Base-by-base conservation (phyloP, 345 rosid genomes). In the Ricinus communis region DNA sequence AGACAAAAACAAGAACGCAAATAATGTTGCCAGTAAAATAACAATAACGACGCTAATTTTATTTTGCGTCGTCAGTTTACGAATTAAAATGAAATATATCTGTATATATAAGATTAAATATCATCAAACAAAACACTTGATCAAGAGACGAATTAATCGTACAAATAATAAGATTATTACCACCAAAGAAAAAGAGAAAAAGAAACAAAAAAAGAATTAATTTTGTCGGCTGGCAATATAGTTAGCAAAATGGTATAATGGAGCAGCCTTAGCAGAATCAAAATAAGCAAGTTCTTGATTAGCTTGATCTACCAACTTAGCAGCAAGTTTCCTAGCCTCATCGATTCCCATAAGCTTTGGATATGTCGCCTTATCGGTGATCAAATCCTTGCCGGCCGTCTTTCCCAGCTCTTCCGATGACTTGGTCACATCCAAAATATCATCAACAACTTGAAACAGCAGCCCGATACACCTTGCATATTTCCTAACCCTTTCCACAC, bases 271-370 rank as follows among this genome's bases (percentile, higher is more conserved):
- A 1, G 52, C 65, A 24, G 72, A 45, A 21, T 81, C 81, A 56
- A 81, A 83, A 9, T 19, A 55, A 6, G 71, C 56, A n/a, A 83
- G 81, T 45, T 79, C 77, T 43, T 68, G 50, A 28, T 40, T 68
- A 49, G 84, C 87, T 60, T 83, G 65, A 70, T 28, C 62, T 45
- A 71, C 71, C 75, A 83, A 56, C 16, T 60, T 65, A 0, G 27
- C 40, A 0, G 83, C 85, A 50, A 78, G 69, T 28, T 66, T 73
- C 66, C 36, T 74, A 7, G 87, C 81, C 38, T 69, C 71, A 0
- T 79, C 83, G 11, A 81, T 66, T 2, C 87, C 84, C 76, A 76
- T 61, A 41, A 81, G 41, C 77, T 81, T 84, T 1, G 81, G 83
- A 46, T 76, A 76, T 0, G 87, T 84, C 0, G 83, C 84, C 66